Conservation (phyloP, 2,329 filamentous ascomycete species). For the Trichoderma sp. region DNA sequence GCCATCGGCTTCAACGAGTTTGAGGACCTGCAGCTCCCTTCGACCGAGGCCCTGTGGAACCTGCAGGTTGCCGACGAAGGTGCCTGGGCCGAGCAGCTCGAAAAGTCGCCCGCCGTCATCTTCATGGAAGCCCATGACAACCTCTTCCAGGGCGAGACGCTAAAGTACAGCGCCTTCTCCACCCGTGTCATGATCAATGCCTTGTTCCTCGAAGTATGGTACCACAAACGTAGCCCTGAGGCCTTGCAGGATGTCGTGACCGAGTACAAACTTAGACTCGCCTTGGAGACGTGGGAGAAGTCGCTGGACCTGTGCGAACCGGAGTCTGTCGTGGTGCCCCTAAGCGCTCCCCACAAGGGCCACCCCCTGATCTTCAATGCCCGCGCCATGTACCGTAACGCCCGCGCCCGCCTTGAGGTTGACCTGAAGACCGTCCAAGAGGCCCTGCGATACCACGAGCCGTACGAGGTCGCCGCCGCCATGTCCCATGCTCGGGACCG, state of each 20-base stretch:
- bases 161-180: slow-evolving; percentile 93
- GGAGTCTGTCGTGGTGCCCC: slow-evolving; percentile 80
- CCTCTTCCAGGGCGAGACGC: slow-evolving; percentile 86
- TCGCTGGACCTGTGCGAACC: slow-evolving; percentile 91
- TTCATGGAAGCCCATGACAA: slow-evolving; percentile 94
- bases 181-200: slow-evolving; percentile 99
- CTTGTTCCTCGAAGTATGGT: slow-evolving; percentile 97
- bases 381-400: slow-evolving; percentile 94
- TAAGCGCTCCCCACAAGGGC: slow-evolving; percentile 92
- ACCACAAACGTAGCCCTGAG: slow-evolving; percentile 97
- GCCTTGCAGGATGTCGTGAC: slow-evolving; percentile 95
- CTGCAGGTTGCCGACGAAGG: slow-evolving; percentile 73
- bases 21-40: slow-evolving; percentile 86
- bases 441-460: slow-evolving; percentile 92
- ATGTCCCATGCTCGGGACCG: slow-evolving; percentile 94
- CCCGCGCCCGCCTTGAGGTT: slow-evolving; percentile 85
- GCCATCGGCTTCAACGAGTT: slow-evolving; percentile 99
- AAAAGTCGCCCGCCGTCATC: slow-evolving; percentile 69
- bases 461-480: slow-evolving; percentile 91
- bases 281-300: slow-evolving; percentile 98
- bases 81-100: slow-evolving; percentile 78
- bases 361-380: slow-evolving; percentile 98
- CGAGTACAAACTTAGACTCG: slow-evolving; percentile 94
- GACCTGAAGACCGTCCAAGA: slow-evolving; percentile 96
- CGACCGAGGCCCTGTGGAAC: slow-evolving; percentile 93